Evolutionary conservation across 352 stramenopile species (phyloP).

Genomic region (Phytophthora parvispora): DNA sequence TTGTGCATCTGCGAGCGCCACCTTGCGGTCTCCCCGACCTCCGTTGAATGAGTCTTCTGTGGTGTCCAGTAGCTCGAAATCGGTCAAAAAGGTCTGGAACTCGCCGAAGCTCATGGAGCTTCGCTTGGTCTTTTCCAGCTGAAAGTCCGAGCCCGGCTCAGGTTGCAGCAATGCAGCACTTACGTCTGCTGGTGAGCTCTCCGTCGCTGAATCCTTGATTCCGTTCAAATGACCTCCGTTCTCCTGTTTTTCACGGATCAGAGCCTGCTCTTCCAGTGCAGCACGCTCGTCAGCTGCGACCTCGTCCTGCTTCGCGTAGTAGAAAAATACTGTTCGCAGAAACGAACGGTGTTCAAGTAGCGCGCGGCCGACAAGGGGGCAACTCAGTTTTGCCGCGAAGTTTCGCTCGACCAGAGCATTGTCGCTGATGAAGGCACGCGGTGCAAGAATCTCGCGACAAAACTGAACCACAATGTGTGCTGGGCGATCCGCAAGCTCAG

Average conservation of each 20-base stretch:
- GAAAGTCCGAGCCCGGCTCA: slow-evolving; percentile 30
- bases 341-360: slow-evolving; percentile 72
- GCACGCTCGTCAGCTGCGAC: slow-evolving; percentile 29
- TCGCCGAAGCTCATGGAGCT: slow-evolving; percentile 66
- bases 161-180: slow-evolving; percentile 10
- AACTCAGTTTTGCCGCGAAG: slow-evolving; percentile 55
- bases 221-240: slow-evolving; percentile 1
- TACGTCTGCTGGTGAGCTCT: background rate
- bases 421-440: slow-evolving; percentile 23
- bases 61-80: slow-evolving; percentile 37
- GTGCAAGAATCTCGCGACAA: slow-evolving; percentile 46
- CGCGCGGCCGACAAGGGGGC: slow-evolving; percentile 47
- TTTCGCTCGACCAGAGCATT: slow-evolving; percentile 35
- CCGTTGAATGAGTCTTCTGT: background rate
- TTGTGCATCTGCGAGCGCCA: slow-evolving; percentile 33
- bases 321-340: slow-evolving; percentile 62
- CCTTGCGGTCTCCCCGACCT: background rate
- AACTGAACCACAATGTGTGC: slow-evolving; percentile 52
- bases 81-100: slow-evolving; percentile 49
- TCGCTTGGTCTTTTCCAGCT: slow-evolving; percentile 63
- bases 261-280: slow-evolving; percentile 20
- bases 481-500: slow-evolving; percentile 15
- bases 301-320: slow-evolving; percentile 58
- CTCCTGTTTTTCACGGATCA: slow-evolving; percentile 21
- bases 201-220: slow-evolving; percentile 1